phyloP scores from a whole-genome alignment of 495 filamentous ascomycete genomes.

The Penicillium pulvis region DNA sequence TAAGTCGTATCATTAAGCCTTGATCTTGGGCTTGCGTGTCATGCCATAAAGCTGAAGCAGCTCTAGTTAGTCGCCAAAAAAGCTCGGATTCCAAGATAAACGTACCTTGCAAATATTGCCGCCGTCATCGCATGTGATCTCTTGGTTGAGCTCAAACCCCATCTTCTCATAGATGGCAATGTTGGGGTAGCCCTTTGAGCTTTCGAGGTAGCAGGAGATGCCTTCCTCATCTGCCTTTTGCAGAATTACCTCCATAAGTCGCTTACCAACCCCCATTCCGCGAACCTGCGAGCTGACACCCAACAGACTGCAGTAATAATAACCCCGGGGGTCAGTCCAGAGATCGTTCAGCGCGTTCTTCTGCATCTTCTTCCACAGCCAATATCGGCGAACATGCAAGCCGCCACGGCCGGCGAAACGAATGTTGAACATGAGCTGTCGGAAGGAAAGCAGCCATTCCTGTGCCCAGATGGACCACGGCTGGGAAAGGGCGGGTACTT shows the following conservation, averaged over 20 bases:
- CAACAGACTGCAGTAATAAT: constrained; percentile 73
- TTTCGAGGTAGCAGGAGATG: constrained; percentile 65
- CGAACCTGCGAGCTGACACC: constrained; percentile 62
- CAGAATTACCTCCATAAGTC: constrained; percentile 60
- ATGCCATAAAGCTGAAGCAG: constrained; percentile 30
- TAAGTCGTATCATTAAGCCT: constrained; percentile 12
- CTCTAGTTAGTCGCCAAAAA: constrained; percentile 10
- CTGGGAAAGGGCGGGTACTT: constrained; percentile 34
- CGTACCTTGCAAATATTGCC: constrained; percentile 47
- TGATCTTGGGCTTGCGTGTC: constrained; percentile 24
- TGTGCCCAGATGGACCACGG: constrained; percentile 59
- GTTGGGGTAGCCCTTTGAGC: constrained; percentile 62
- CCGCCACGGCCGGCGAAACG: constrained; percentile 63
- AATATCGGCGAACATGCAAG: constrained; percentile 62
- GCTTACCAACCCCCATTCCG: constrained; percentile 60
- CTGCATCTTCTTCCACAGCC: constrained; percentile 53
- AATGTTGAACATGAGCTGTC: constrained; percentile 63
- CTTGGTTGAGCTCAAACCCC: constrained; percentile 61
- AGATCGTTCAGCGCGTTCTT: constrained; percentile 37
- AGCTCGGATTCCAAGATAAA: constrained; percentile 4
- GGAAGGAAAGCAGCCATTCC: constrained; percentile 59
- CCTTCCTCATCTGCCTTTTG: constrained; percentile 60
- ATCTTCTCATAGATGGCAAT: constrained; percentile 66
- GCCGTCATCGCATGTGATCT: constrained; percentile 64
- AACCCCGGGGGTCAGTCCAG: constrained; percentile 51